A percentile compares a stretch with the other conserved stretches of the same genome.
phyloP scores from a whole-genome alignment of 305 asterid genomes.

The Ajuga reptans region DNA sequence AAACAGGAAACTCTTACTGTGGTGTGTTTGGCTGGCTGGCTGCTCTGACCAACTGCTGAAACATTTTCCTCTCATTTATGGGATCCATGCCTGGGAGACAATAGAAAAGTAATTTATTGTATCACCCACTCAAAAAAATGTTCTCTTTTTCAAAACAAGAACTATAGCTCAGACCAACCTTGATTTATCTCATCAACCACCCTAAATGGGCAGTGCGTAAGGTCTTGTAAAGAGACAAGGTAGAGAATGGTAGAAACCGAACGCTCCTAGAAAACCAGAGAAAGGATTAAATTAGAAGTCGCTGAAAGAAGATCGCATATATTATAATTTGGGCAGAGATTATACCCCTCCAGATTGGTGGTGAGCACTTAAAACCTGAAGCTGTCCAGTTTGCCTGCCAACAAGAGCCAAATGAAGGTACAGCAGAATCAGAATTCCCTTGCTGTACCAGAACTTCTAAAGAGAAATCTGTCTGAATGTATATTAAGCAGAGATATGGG shows the following conservation, averaged over 20 bases:
- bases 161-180: constrained; percentile 45
- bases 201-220: constrained; percentile 95
- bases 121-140: background rate
- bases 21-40: constrained; percentile 94
- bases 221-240: constrained; percentile 95
- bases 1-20: constrained; percentile 49
- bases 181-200: constrained; percentile 98
- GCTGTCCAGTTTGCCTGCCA: constrained; percentile 89
- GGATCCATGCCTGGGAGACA: constrained; percentile 80
- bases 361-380: constrained; percentile 91
- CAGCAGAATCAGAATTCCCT: background rate
- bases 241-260: constrained; percentile 97
- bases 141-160: background rate
- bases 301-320: constrained; percentile 17
- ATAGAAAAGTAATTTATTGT: constrained; percentile 4
- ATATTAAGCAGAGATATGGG: background rate
- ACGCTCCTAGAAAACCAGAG: constrained; percentile 58
- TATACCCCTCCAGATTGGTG: constrained; percentile 99
- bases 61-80: constrained; percentile 94
- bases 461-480: constrained; percentile 4
- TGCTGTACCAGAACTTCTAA: background rate
- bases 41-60: constrained; percentile 93
- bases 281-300: constrained; percentile 22
- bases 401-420: constrained; percentile 11
- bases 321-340: constrained; percentile 16